Evolutionary conservation across 176 grass and related monocot genomes (phyloP).

Genomic region (bread wheat (Triticum aestivum)): DNA sequence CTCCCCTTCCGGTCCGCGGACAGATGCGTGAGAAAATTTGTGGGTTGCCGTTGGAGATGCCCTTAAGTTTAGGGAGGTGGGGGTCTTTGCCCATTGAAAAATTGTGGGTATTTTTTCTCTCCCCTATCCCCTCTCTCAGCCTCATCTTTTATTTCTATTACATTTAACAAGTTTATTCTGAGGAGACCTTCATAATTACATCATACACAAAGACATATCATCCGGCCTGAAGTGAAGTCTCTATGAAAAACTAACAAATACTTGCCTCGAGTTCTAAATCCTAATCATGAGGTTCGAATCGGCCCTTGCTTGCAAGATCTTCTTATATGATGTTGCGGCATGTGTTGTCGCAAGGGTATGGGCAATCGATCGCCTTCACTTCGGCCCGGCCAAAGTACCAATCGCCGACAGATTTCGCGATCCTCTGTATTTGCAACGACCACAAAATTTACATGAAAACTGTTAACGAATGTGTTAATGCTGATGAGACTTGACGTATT

Average conservation of each 20-base stretch:
- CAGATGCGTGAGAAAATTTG: too few relatives aligned
- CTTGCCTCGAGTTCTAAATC: background rate
- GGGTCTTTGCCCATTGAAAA: background rate
- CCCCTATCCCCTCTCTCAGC: background rate
- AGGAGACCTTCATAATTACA: background rate
- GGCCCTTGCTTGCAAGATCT: background rate
- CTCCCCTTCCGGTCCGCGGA: too few relatives aligned
- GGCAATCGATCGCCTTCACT: constrained; percentile 78
- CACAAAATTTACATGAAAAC: background rate
- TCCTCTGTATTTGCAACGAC: constrained; percentile 38
- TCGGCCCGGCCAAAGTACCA: constrained; percentile 79
- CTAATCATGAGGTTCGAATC: background rate
- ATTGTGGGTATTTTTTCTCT: too few relatives aligned
- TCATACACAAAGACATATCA: background rate
- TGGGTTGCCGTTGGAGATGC: too few relatives aligned
- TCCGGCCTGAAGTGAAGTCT: background rate
- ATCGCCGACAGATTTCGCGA: constrained; percentile 74
- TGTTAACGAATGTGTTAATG: background rate
- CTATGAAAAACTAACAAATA: background rate
- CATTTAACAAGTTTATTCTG: background rate
- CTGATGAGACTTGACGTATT: background rate
- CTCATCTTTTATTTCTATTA: background rate
- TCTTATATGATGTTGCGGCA: constrained; percentile 56
- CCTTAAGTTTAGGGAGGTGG: too few relatives aligned
- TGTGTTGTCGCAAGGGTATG: constrained; percentile 74